Evolutionary conservation across 1,284 basidiomycete genomes (phyloP).

Genomic region (Malassezia yamatoensis): DNA sequence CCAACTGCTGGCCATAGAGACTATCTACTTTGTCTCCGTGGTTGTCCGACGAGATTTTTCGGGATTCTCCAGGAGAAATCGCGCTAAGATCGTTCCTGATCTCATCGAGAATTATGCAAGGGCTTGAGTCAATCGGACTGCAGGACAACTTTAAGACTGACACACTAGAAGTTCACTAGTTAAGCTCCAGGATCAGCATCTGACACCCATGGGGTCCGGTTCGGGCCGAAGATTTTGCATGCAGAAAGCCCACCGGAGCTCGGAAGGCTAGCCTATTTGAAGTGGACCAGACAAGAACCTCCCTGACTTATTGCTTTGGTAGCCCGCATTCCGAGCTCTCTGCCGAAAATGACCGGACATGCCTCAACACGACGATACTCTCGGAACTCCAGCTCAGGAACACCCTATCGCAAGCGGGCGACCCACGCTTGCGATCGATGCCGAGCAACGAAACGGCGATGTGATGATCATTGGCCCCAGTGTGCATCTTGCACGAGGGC

Average conservation of each 20-base stretch:
- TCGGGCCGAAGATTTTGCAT: not conserved
- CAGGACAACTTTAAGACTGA: not conserved
- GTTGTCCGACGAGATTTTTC: no score
- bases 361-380: no score
- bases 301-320: not conserved
- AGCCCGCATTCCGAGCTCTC: no score
- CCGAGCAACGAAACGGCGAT: constrained; percentile 6
- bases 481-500: constrained; percentile 6
- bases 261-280: not conserved
- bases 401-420: not conserved
- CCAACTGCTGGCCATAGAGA: no score
- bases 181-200: not conserved
- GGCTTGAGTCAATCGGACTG: not conserved
- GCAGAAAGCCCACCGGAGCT: not conserved
- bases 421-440: constrained; percentile 10
- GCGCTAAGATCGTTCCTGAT: not conserved
- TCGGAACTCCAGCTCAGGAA: no score
- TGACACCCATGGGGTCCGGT: not conserved
- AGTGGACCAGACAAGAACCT: not conserved
- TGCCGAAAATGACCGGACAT: no score
- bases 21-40: no score
- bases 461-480: constrained; percentile 13
- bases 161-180: no score
- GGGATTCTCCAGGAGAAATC: no score
- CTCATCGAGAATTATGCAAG: not conserved